These are phyloP conservation scores for Chrysoporthe puriensis DNA, from an alignment of 2,329 filamentous ascomycete species.

Conservation along the genomic window DNA sequence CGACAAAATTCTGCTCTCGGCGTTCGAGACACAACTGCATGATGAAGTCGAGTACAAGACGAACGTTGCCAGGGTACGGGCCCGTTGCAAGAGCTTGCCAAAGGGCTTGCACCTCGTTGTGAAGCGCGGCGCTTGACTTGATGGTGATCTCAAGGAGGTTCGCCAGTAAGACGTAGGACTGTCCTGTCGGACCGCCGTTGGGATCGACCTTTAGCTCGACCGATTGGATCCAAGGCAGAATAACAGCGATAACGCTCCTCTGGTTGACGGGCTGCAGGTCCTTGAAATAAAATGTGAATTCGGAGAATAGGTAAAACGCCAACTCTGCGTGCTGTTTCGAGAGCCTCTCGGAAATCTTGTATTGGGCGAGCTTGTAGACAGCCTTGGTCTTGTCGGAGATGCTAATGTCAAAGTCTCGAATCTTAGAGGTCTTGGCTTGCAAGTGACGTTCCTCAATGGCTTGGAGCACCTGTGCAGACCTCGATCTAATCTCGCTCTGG, in stretches of 20 bases:
- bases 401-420: constrained; percentile 97
- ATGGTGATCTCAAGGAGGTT: constrained; percentile 97
- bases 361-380: constrained; percentile 96
- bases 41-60: constrained; percentile 93
- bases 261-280: constrained; percentile 81
- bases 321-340: constrained; percentile 87
- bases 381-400: constrained; percentile 98
- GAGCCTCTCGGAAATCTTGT: constrained; percentile 90
- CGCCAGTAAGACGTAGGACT: constrained; percentile 91
- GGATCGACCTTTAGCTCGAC: constrained; percentile 92
- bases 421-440: constrained; percentile 74
- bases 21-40: constrained; percentile 91
- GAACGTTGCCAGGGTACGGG: constrained; percentile 90
- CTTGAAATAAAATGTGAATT: constrained; percentile 93
- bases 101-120: constrained; percentile 95
- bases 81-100: constrained; percentile 97
- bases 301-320: constrained; percentile 92
- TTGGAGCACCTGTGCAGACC: constrained; percentile 80
- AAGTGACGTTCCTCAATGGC: constrained; percentile 81
- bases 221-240: constrained; percentile 94
- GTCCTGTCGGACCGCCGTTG: constrained; percentile 85
- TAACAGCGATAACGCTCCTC: constrained; percentile 90
- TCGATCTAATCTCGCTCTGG: constrained; percentile 84
- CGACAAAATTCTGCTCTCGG: constrained; percentile 96
- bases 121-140: constrained; percentile 81